Percentiles rank a stretch among this genome's conserved stretches.
phyloP scores from a whole-genome alignment of 2,329 filamentous ascomycete species.

The Penicillium sclerotigenum region DNA sequence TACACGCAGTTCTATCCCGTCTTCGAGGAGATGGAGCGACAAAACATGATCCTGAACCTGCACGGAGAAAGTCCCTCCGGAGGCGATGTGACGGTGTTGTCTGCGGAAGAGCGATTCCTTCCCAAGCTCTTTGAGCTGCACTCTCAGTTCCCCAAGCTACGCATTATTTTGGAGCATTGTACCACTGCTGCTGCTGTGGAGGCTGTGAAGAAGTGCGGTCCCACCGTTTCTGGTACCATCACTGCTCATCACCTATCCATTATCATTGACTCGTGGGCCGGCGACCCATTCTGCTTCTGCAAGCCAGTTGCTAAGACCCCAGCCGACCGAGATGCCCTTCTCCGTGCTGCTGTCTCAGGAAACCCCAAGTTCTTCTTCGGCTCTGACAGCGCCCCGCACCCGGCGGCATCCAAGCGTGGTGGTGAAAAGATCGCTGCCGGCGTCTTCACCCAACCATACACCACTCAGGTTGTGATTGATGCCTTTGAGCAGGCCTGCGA shows the following conservation, averaged over 20 bases:
- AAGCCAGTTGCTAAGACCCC: slow-evolving; percentile 72
- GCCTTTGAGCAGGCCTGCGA: slow-evolving; percentile 56
- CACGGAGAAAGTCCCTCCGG: slow-evolving; percentile 65
- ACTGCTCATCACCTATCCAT: slow-evolving; percentile 84
- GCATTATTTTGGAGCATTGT: slow-evolving; percentile 73
- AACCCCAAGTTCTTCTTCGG: slow-evolving; percentile 65
- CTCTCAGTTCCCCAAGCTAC: slow-evolving; percentile 62
- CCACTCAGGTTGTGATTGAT: slow-evolving; percentile 57
- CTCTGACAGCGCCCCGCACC: slow-evolving; percentile 70
- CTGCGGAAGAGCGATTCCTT: slow-evolving; percentile 73
- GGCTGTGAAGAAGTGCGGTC: slow-evolving; percentile 72
- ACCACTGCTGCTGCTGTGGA: slow-evolving; percentile 78
- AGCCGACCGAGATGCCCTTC: slow-evolving; percentile 67
- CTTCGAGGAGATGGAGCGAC: slow-evolving; percentile 84
- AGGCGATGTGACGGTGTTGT: slow-evolving; percentile 55
- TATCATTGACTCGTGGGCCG: slow-evolving; percentile 71
- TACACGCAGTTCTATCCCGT: slow-evolving; percentile 53
- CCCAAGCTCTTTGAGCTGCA: slow-evolving; percentile 75
- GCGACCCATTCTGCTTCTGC: slow-evolving; percentile 74
- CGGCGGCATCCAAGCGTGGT: slow-evolving; percentile 54
- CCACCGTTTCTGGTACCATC: slow-evolving; percentile 66
- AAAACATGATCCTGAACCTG: slow-evolving; percentile 83
- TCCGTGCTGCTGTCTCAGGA: slow-evolving; percentile 58
- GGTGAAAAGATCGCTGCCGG: slow-evolving; percentile 53
- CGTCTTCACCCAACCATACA: slow-evolving; percentile 61